Base-by-base conservation (phyloP, 306 rosid species). In the Castanea crenata region DNA sequence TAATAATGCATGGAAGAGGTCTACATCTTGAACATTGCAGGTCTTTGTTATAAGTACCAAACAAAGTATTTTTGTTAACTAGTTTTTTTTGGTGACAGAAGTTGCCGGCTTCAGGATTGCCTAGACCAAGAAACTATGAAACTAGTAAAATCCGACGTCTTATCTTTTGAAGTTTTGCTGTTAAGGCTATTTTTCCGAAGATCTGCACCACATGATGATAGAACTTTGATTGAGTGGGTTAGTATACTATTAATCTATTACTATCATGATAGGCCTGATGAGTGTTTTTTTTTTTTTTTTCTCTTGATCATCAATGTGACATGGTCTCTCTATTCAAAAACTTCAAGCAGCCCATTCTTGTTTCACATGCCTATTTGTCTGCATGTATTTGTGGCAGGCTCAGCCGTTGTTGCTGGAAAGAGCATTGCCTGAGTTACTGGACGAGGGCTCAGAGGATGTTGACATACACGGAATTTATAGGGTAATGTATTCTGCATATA, bases 141-240 rank as follows among this genome's bases (percentile, higher is more conserved):
- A 23, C 76, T 6, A 12, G 76, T 68, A 41, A 83, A 83, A 62
- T 78, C 61, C 1, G 77, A 83, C 27, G 38, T 78, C 20, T 76
- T 4, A 8, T 74, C 83, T 51, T 78, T 58, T 51, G 83, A 77
- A 74, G 61, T 83, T 31, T 52, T 83, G 44, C 86, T 83, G 29
- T 49, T 83, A 78, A 78, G 86, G 41, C 19, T 83, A 19, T 83
- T 83, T 59, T 78, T 76, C 61, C 18, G 74, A 78, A 74, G 56
- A 19, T 68, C 80, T 25, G 68, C 67, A 63, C 83, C 54, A 5
- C 58, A 19, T 18, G 80, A 69, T 68, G 80, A 83, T n/a, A 71
- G 16, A 58, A 11, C 19, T 49, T 69, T 78, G 56, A 74, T 54
- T 62, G 21, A 69, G 4, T 78, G 83, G 86, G 77, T 83, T 21